Evolutionary conservation across 2,329 filamentous ascomycete species (phyloP).

Genomic region (Phyllosticta ampelicida): DNA sequence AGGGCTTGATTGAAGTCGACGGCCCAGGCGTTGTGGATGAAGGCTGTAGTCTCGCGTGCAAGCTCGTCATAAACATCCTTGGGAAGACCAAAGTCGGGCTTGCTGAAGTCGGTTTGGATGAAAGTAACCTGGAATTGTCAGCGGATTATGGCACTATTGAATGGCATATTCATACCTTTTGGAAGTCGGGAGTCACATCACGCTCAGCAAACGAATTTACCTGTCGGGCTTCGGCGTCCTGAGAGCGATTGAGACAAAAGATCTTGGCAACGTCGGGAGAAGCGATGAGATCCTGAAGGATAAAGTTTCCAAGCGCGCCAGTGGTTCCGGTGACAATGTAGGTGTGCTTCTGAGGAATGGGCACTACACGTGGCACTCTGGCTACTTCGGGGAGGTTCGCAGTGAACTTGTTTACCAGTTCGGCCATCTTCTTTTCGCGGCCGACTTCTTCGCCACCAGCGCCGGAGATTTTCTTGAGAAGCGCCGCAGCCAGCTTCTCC

Average conservation of each 20-base stretch:
- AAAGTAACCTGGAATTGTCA: background rate
- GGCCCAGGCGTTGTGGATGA: constrained; percentile 30
- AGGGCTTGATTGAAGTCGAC: constrained; percentile 28
- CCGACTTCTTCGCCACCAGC: background rate
- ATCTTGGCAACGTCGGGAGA: constrained; percentile 7
- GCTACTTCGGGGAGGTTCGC: constrained; percentile 11
- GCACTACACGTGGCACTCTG: background rate
- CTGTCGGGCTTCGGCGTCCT: background rate
- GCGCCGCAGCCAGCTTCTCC: constrained; percentile 14
- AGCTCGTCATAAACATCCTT: constrained; percentile 1
- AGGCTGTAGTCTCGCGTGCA: constrained; percentile 13
- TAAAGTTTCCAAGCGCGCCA: constrained; percentile 12
- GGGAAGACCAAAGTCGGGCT: constrained; percentile 11
- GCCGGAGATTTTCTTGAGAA: constrained; percentile 5
- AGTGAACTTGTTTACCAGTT: constrained; percentile 22
- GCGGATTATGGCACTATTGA: background rate
- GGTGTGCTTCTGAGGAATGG: constrained; percentile 4
- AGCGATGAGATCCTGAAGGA: constrained; percentile 12
- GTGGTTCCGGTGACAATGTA: constrained; percentile 14
- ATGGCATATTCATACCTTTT: background rate
- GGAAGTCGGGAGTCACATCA: background rate
- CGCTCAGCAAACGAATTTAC: background rate
- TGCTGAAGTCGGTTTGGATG: constrained; percentile 11
- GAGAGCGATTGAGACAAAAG: constrained; percentile 12
- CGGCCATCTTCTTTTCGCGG: constrained; percentile 17